Evolutionary conservation across 805 yeast genomes (phyloP), one percentile per base, ranked within the genome.

Genomic region (Candida namnaoensis): DNA sequence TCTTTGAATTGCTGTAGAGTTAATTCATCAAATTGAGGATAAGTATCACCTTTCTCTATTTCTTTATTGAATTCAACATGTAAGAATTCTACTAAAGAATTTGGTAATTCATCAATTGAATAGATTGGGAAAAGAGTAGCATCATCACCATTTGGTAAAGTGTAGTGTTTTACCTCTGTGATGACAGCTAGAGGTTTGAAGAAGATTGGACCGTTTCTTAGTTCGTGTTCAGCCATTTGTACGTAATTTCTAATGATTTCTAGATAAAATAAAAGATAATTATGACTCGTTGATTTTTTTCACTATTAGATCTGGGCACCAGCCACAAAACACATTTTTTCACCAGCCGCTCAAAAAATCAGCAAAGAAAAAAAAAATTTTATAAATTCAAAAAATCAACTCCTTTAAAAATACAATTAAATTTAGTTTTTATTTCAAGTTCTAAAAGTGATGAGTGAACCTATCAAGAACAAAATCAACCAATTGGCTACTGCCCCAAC

Each of bases 401-500:
- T 27, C 28, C 9, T 7, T 27, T 27, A 27, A 27, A 27, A 9
- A 27, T 27, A 7, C 28, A 7, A 27, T 9, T 27, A 7, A 27
- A 27, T 7, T 27, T 27, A 7, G 28, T 27, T n/a, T n/a, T n/a
- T n/a, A n/a, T n/a, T n/a, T n/a, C n/a, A n/a, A n/a, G n/a, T n/a
- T 27, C 28, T 7, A 27, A 27, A 7, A 7, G 9, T 27, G 9
- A 88, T 88, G 96, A 77, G 91, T 38, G 91, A 82, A 65, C 96
- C 96, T 35, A 88, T 88, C 64, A 84, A 82, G 69, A 75, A 72
- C 60, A 78, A 78, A 57, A 64, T 74, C 43, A 83, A 82, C 58
- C 87, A 86, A 59, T 77, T 86, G 50, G 83, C 91, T 48, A 78
- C 80, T 55, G 98, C 99, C 7, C 99, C 99, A 37, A 93, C 99